Evolutionary conservation across 2,329 filamentous ascomycete species (phyloP), one percentile per base, ranked within the genome.

Genomic region (Colletotrichum lindemuthianum): DNA sequence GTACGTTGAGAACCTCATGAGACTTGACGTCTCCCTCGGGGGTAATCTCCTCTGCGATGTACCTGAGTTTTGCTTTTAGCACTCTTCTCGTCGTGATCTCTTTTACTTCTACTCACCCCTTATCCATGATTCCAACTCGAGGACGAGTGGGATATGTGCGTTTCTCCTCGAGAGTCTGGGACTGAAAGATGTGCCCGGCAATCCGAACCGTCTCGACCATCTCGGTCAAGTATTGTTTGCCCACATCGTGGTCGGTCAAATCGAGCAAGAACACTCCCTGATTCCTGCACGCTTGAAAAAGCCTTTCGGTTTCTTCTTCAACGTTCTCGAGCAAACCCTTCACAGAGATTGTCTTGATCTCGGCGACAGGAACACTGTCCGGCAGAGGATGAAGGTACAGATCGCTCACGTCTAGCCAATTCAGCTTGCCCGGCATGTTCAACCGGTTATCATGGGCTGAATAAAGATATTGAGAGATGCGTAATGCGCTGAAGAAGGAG

Each of bases 121-220:
- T 51, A 11, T 51, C 49, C 49, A 51, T 51, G 6, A 51, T 51
- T 13, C 49, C 49, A 4, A 51, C 49, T 15, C 49, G 49, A 5
- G 49, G 12, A 5, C 49, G 11, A 6, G 49, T 51, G 9, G 10
- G 6, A 51, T 51, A 51, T 9, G 5, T 24, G 10, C 49, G 33
- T 13, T 51, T 51, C 15, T 39, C 34, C 12, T 51, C 49, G 6
- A 51, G 5, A 11, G 49, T 51, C 4, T 51, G 37, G 9, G 49
- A 51, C 49, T 24, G 49, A 39, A 51, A 51, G 2, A 51, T 9
- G n/a, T 51, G 49, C 10, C 11, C 13, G 12, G 49, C 49, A n/a
- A 39, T 51, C 9, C 34, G 49, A 11, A 51, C 8, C 6, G 49
- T 51, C 5, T 51, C 49, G 2, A 16, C 49, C 34, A 51, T 39